These are phyloP conservation scores for Babesia caballi DNA, from an alignment of 169 alveolate genomes.

Conservation along the genomic window DNA sequence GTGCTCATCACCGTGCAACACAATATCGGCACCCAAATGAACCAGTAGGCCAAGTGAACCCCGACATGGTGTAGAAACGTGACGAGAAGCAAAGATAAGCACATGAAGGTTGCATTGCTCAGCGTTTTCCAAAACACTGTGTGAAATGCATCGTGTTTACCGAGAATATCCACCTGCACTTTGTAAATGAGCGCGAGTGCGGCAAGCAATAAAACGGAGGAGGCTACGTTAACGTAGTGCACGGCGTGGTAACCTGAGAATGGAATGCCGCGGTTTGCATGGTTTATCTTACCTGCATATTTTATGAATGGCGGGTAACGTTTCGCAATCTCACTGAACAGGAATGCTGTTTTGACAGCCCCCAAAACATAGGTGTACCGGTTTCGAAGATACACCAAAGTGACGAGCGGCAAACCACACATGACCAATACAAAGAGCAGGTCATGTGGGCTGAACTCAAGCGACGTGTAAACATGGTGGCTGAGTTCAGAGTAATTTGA, in stretches of 20 bases:
- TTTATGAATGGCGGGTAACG: not conserved
- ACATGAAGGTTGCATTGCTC: not conserved
- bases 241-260: not conserved
- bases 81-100: constrained; percentile 8
- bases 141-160: constrained; percentile 13
- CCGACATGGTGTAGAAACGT: constrained; percentile 22
- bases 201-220: not conserved
- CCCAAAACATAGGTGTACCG: not conserved
- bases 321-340: not conserved
- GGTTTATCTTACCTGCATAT: not conserved
- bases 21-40: constrained; percentile 50
- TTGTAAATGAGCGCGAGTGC: constrained; percentile 1
- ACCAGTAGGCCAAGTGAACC: constrained; percentile 21
- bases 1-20: constrained; percentile 24
- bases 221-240: not conserved
- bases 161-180: constrained; percentile 13
- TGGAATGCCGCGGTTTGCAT: not conserved
- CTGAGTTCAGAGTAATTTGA: constrained; percentile 1
- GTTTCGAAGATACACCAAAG: not conserved
- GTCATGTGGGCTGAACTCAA: not conserved
- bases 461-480: not conserved
- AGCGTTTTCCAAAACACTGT: not conserved
- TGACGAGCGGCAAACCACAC: not conserved
- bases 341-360: not conserved
- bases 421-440: not conserved